Evolutionary conservation across 106 monocot species (phyloP).

Genomic region (Vanilla planifolia): DNA sequence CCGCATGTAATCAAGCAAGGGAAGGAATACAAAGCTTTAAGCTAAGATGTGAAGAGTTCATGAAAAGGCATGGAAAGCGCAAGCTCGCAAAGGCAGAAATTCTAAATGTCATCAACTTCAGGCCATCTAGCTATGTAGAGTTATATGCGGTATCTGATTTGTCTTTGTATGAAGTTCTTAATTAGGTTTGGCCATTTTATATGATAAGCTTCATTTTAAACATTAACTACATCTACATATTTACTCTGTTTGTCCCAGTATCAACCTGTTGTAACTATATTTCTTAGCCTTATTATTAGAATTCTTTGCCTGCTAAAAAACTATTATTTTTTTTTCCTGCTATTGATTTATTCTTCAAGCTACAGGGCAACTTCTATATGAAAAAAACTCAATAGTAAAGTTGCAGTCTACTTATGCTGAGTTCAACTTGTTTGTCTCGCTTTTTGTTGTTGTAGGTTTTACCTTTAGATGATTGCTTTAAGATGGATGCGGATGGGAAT

Average conservation of each 20-base stretch:
- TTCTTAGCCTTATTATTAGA: not conserved
- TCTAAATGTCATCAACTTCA: constrained; percentile 70
- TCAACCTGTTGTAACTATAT: not conserved
- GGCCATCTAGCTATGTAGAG: constrained; percentile 49
- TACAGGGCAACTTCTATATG: too few species aligned
- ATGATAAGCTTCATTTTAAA: not conserved
- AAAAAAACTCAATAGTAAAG: not conserved
- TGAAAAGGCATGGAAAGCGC: constrained; percentile 42
- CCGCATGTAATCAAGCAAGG: constrained; percentile 70
- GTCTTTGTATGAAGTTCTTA: not conserved
- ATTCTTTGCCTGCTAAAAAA: not conserved
- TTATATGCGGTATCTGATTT: constrained; percentile 23
- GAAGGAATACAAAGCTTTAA: constrained; percentile 53
- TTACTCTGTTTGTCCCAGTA: not conserved
- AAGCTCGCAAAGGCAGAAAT: constrained; percentile 62
- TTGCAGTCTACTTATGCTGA: not conserved
- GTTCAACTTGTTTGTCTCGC: not conserved
- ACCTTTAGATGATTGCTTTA: not conserved
- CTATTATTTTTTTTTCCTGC: not conserved
- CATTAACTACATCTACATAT: not conserved
- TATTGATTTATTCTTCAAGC: not conserved
- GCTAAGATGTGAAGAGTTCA: constrained; percentile 46
- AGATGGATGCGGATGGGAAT: not conserved
- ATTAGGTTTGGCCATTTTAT: not conserved
- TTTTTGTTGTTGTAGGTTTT: not conserved